phyloP scores from a whole-genome alignment of 2,329 filamentous ascomycete genomes.

The Geoglossum cookeanum region DNA sequence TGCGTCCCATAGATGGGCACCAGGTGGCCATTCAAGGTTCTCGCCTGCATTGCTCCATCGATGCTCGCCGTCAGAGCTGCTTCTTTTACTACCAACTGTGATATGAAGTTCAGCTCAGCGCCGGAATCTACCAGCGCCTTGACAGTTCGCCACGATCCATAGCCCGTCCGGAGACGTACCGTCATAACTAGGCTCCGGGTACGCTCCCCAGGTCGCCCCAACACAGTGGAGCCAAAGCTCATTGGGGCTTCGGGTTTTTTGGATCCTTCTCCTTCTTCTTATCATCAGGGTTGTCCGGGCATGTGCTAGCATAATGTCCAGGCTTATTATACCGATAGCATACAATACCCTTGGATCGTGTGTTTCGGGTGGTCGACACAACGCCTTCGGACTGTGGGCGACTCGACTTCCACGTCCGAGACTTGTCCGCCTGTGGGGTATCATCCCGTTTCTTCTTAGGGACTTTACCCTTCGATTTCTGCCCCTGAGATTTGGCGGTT shows the following conservation, averaged over 20 bases:
- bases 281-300: neutral
- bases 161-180: neutral
- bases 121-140: neutral
- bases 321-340: neutral
- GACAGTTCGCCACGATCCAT: neutral
- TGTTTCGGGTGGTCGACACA: too few species aligned
- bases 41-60: neutral
- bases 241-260: neutral
- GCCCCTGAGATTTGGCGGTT: too few species aligned
- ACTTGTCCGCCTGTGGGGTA: too few species aligned
- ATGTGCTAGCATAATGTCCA: neutral
- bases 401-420: too few species aligned
- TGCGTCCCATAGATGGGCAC: neutral
- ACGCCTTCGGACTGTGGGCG: too few species aligned
- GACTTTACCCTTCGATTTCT: too few species aligned
- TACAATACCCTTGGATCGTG: neutral
- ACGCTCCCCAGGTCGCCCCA: too few species aligned
- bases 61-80: neutral
- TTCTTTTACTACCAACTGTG: neutral
- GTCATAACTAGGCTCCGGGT: neutral
- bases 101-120: constrained; percentile 1
- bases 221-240: too few species aligned
- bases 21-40: neutral
- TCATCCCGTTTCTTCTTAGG: too few species aligned
- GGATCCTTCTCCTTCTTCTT: neutral